These are phyloP conservation scores for Hypericum perforatum DNA, from an alignment of 345 rosid species.

Conservation along the genomic window DNA sequence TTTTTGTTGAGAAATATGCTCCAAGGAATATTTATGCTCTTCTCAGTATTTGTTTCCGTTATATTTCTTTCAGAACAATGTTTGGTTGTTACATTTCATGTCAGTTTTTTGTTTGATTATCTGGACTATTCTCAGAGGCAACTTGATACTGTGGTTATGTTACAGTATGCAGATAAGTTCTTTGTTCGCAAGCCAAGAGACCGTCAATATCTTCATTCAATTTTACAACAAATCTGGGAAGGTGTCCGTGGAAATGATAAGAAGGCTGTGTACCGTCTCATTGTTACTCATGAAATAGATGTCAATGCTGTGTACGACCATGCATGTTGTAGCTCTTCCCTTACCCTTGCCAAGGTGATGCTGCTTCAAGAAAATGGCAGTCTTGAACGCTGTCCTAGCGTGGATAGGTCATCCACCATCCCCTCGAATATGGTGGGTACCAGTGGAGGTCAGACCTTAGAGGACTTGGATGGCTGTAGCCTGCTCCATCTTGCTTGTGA, in stretches of 20 bases:
- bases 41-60: neutral
- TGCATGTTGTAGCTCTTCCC: constrained; percentile 48
- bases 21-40: no score
- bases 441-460: constrained; percentile 38
- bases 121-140: no score
- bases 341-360: constrained; percentile 81
- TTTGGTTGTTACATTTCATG: neutral
- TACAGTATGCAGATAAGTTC: constrained; percentile 88
- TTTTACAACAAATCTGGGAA: constrained; percentile 74
- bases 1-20: no score
- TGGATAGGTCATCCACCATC: constrained; percentile 59
- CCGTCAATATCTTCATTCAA: constrained; percentile 35
- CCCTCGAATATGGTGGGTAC: constrained; percentile 40
- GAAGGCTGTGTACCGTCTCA: constrained; percentile 76
- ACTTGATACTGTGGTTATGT: neutral
- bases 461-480: constrained; percentile 62
- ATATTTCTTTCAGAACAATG: neutral
- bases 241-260: constrained; percentile 83
- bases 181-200: constrained; percentile 74
- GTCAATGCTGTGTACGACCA: constrained; percentile 57
- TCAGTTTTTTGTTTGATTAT: neutral
- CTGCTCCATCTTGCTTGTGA: constrained; percentile 97
- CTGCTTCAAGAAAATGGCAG: constrained; percentile 61
- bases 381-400: constrained; percentile 43
- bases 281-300: constrained; percentile 68